phyloP scores from a whole-genome alignment of 306 rosid species.

The Hippophae tibetana region DNA sequence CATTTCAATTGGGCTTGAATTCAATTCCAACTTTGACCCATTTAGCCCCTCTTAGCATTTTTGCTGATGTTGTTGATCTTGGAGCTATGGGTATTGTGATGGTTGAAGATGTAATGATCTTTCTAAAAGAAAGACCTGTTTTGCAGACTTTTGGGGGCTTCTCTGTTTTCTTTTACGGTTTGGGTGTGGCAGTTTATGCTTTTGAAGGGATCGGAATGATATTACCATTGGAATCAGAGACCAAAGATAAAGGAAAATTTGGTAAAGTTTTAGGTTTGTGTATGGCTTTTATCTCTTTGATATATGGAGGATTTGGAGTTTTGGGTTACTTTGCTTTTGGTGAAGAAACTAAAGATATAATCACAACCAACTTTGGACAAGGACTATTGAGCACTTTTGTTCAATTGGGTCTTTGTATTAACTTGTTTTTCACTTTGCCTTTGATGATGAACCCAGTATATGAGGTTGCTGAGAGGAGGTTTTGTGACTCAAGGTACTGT shows the following conservation, averaged over 20 bases:
- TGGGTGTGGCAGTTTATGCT: neutral
- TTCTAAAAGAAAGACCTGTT: too few relatives aligned
- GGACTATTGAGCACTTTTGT: too few relatives aligned
- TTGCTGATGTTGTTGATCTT: conserved; percentile 70
- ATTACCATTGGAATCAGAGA: conserved; percentile 28
- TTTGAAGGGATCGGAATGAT: neutral
- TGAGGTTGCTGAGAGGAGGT: too few relatives aligned
- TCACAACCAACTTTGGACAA: neutral
- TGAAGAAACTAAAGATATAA: neutral
- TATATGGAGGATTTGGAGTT: neutral
- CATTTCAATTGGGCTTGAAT: conserved; percentile 60
- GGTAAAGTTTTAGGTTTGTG: conserved; percentile 65
- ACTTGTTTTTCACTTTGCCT: too few relatives aligned
- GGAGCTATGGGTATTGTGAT: conserved; percentile 73
- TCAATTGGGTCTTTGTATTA: too few relatives aligned
- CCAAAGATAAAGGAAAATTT: conserved; percentile 40
- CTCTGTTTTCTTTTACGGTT: conserved; percentile 29
- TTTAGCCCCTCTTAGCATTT: conserved; percentile 78
- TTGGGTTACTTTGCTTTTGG: neutral
- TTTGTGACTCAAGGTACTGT: too few relatives aligned
- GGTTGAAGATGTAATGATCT: conserved; percentile 46
- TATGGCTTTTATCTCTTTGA: conserved; percentile 46
- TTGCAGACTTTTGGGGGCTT: conserved; percentile 28
- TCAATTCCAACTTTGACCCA: conserved; percentile 54
- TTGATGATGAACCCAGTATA: too few relatives aligned